Evolutionary conservation across 2,329 filamentous ascomycete species (phyloP).

Genomic region (Aureobasidium sp.): DNA sequence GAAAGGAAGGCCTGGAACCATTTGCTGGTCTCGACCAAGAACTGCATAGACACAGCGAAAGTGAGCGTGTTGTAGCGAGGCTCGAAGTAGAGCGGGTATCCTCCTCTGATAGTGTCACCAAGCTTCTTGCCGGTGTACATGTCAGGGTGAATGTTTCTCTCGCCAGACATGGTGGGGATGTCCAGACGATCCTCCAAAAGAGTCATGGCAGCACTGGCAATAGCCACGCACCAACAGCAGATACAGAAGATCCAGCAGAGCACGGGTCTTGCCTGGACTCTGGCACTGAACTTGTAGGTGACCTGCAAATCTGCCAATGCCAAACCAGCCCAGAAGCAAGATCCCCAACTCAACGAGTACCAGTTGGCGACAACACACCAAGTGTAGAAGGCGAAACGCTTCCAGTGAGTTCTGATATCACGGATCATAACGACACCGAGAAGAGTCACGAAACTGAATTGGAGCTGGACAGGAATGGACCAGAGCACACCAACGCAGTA

Average conservation of each 20-base stretch:
- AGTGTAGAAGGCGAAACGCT: constrained; percentile 39
- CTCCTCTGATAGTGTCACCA: constrained; percentile 27
- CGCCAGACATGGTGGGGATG: constrained; percentile 34
- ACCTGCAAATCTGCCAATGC: constrained; percentile 41
- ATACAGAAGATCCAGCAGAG: constrained; percentile 33
- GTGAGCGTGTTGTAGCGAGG: constrained; percentile 39
- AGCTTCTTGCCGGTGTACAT: constrained; percentile 32
- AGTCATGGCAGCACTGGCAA: constrained; percentile 28
- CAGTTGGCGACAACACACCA: constrained; percentile 40
- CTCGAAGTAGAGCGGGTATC: constrained; percentile 38
- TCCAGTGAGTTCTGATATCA: constrained; percentile 41
- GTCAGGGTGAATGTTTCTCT: constrained; percentile 40
- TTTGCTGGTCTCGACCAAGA: constrained; percentile 30
- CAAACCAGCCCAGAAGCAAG: constrained; percentile 40
- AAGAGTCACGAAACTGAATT: constrained; percentile 41
- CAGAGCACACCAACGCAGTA: constrained; percentile 45
- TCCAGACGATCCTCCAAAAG: constrained; percentile 31
- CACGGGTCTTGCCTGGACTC: constrained; percentile 29
- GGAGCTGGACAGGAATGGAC: constrained; percentile 44
- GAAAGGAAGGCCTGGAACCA: constrained; percentile 37
- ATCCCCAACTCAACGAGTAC: constrained; percentile 42
- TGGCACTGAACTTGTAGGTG: constrained; percentile 39
- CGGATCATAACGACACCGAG: constrained; percentile 37
- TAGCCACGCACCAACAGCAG: constrained; percentile 19
- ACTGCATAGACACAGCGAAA: constrained; percentile 31